A percentile compares a stretch with the other conserved stretches of the same genome.
Conservation (phyloP, 371 early-diverging fungal species). For the Nematocida major region DNA sequence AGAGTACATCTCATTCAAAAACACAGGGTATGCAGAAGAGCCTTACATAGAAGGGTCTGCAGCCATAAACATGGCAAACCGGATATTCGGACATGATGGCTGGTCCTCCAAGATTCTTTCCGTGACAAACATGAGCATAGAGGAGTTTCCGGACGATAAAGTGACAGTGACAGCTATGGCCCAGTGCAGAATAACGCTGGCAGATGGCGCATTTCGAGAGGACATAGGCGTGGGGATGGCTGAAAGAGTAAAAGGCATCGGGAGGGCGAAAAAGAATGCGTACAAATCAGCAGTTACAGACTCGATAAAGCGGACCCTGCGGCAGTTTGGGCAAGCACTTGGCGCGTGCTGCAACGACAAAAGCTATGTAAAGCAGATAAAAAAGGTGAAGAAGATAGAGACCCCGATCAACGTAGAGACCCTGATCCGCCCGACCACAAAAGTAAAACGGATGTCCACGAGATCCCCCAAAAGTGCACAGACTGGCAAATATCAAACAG, state of each 20-base stretch:
- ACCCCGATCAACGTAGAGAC: not conserved
- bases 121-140: constrained; percentile 73
- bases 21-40: constrained; percentile 65
- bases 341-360: constrained; percentile 93
- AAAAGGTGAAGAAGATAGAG: constrained; percentile 34
- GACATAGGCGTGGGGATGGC: constrained; percentile 78
- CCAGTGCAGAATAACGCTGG: constrained; percentile 75
- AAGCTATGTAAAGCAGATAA: constrained; percentile 69
- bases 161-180: constrained; percentile 73
- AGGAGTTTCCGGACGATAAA: constrained; percentile 64
- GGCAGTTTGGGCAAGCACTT: constrained; percentile 80
- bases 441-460: too few relatives aligned
- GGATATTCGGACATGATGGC: constrained; percentile 90
- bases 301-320: constrained; percentile 80
- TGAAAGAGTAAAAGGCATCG: constrained; percentile 76
- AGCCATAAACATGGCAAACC: constrained; percentile 80
- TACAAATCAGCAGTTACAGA: constrained; percentile 92
- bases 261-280: constrained; percentile 78
- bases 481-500: too few relatives aligned
- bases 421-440: not conserved
- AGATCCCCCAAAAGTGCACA: too few relatives aligned
- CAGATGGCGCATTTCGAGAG: constrained; percentile 83
- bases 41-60: constrained; percentile 83
- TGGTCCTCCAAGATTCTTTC: constrained; percentile 78
- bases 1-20: constrained; percentile 67